A percentile compares a stretch with the other conserved stretches of the same genome.
phyloP scores from a whole-genome alignment of 305 asterid genomes.

The Euphrasia arctica region DNA sequence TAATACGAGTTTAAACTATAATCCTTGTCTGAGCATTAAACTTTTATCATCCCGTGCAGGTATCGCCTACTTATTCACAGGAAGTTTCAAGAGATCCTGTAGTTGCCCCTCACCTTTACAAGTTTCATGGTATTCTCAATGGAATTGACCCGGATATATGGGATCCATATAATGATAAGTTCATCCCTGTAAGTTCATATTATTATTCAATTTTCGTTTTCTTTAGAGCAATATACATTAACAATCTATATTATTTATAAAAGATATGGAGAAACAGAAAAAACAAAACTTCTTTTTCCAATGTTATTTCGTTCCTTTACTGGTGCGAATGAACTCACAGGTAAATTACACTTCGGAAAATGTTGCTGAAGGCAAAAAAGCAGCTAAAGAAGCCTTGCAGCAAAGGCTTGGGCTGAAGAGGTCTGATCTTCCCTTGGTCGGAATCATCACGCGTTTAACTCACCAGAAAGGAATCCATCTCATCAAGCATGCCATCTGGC shows the following conservation, averaged over 20 bases:
- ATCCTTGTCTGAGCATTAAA: conserved; percentile 23
- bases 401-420: conserved; percentile 68
- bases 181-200: conserved; percentile 71
- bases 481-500: conserved; percentile 96
- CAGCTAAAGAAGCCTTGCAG: conserved; percentile 97
- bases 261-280: too few relatives aligned
- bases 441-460: conserved; percentile 93
- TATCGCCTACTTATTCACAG: conserved; percentile 86
- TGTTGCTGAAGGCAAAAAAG: conserved; percentile 90
- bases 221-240: conserved; percentile 11
- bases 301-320: background rate
- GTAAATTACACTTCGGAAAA: conserved; percentile 80
- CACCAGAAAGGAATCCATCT: conserved; percentile 99
- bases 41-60: conserved; percentile 46
- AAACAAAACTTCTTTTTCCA: too few relatives aligned
- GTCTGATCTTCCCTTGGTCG: conserved; percentile 83
- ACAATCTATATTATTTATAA: background rate
- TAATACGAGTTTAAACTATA: conserved; percentile 14
- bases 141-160: conserved; percentile 99
- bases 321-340: conserved; percentile 42
- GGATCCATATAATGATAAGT: conserved; percentile 94
- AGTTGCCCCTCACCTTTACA: conserved; percentile 73
- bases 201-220: conserved; percentile 16
- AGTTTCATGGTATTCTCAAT: conserved; percentile 93
- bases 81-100: conserved; percentile 83